These are phyloP conservation scores for Brassica hybrid DNA, from an alignment of 441 rosid genomes.

Conservation along the genomic window DNA sequence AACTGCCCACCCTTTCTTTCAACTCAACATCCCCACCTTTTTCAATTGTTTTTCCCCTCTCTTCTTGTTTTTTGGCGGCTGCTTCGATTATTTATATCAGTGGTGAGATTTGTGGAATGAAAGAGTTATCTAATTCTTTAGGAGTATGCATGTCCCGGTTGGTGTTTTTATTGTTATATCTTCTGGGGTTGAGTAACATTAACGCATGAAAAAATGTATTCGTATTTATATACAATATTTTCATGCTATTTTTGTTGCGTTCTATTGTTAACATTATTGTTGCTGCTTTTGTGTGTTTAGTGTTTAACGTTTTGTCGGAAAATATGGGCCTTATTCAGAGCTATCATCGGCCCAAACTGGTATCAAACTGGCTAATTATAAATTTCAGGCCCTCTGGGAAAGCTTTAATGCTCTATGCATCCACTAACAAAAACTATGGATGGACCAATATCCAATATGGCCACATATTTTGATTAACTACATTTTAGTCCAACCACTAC, in stretches of 20 bases:
- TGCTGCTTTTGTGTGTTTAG: neutral
- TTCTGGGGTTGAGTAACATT: conserved; percentile 5
- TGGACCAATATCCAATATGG: neutral
- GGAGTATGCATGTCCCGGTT: conserved; percentile 5
- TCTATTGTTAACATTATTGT: neutral
- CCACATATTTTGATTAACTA: neutral
- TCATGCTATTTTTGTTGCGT: neutral
- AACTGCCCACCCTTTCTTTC: conserved; percentile 30
- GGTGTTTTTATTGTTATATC: conserved; percentile 1
- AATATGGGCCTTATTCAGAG: neutral
- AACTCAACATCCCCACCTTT: conserved; percentile 36
- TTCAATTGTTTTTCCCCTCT: conserved; percentile 16
- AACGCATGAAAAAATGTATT: neutral
- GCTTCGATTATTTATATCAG: neutral
- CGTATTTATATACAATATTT: conserved; percentile 2
- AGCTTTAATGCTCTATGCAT: neutral
- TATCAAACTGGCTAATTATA: neutral
- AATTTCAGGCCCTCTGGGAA: neutral
- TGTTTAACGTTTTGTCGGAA: neutral
- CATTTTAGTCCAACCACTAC: neutral
- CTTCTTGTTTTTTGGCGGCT: neutral
- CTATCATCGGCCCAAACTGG: neutral
- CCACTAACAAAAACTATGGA: neutral
- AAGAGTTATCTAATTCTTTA: neutral
- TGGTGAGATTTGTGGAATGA: neutral